Base-by-base conservation (phyloP, 2,329 filamentous ascomycete species). In the Neopestalotiopsis clavispora region DNA sequence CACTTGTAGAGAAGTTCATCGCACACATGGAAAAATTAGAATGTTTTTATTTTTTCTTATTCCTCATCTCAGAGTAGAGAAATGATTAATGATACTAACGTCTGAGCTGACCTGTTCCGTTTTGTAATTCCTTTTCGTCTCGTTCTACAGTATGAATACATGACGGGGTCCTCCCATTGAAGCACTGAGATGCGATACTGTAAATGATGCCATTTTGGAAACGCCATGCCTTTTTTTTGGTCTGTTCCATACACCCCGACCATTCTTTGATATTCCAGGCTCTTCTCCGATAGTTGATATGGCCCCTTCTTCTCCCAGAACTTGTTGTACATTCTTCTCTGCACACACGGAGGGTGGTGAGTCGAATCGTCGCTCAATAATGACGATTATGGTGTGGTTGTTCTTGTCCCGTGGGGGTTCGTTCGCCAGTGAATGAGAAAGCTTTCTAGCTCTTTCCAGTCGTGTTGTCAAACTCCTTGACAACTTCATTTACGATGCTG, bases 391-490 rank as follows among this genome's bases (percentile, higher is more conserved):
- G n/a, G 6, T 10, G 9, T 9, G 45, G 14, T 52, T 20, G 23
- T 28, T 28, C 23, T 28, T 28, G 23, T 28, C 23, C 23, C 23
- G 23, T 28, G 3, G 23, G 23, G 23, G 23, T 28, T 28, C 23
- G 3, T 28, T 28, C 23, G 23, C 23, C 23, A 28, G 23, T 28
- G 23, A 28, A 28, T 28, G 20, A 56, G 10, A 14, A 40, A 3
- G 34, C 12, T 20, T 13, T 38, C 59, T 62, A 77, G 69, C 72
- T 74, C 68, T 69, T 74, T 4, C 69, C 59, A 17, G 66, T 57
- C 4, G 76, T 76, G 66, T 74, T 78, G 69, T 79, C 77, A 67
- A 79, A 79, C 62, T 78, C 77, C 28, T 72, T 72, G 23, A 78
- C 74, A 70, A 79, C 74, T 3, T 76, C 77, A 64, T 78, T 76